Evolutionary conservation across 108 stramenopile genomes (phyloP), one percentile per base, ranked within the genome.

Genomic region (Nitzschia inconspicua): DNA sequence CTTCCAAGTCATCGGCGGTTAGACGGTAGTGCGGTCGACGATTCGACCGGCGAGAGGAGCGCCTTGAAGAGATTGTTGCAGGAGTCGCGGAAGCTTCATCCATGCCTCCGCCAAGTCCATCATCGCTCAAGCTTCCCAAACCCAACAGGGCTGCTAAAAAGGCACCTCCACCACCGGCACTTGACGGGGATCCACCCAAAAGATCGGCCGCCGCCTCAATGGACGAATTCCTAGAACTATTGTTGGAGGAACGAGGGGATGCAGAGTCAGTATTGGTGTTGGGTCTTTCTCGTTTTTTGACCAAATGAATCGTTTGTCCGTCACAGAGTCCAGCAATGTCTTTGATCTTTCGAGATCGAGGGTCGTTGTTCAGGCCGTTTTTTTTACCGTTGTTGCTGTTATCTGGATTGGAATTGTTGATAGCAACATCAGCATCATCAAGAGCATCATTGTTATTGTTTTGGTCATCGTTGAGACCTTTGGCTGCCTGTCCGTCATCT

Each of bases 221-320:
- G 11, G 55, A 2, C 3, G 19, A n/a, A 14, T 13, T 8, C 13
- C 32, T 30, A 22, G 29, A 13, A 29, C 14, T 22, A 52, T 11
- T 52, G 28, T 11, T 28, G 14, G 50, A 22, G 16, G 24, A 26
- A 29, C 26, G 11, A 39, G 1, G 27, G 29, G 52, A 25, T 3
- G 10, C 18, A 6, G 1, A 26, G 4, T 16, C 23, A 14, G 6
- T 48, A 20, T 36, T 22, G 22, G 53, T 24, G 14, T 40, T 46
- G 28, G 37, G 49, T 0, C 39, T 55, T 25, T 42, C 66, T 18
- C 77, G 71, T 30, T 79, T 76, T 19, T 82, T 84, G 4, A 94
- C 88, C 35, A 91, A 62, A 72, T 94, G 93, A 53, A 94, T 89
- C 0, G 93, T 91, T 14, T 94, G 89, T 53, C 86, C 83, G 69